Conservation (phyloP, 2,329 filamentous ascomycete genomes). For the Cladobotryum mycophilum region DNA sequence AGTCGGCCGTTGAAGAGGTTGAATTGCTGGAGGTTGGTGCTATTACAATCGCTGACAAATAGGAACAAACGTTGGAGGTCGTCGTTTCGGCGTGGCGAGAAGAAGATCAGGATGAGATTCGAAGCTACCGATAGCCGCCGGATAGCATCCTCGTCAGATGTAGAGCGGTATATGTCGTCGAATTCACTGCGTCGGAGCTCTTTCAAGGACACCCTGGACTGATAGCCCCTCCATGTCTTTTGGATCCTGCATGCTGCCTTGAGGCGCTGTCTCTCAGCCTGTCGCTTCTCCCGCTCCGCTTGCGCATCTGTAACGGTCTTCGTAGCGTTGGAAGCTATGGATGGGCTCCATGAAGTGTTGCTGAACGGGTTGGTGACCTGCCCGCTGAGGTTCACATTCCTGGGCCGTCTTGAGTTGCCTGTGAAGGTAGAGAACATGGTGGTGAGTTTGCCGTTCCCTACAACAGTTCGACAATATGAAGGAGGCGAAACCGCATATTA, state of each 20-base stretch:
- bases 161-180: conserved; percentile 50
- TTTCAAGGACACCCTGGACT: conserved; percentile 52
- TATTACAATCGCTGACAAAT: conserved; percentile 39
- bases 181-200: conserved; percentile 53
- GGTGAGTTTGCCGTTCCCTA: conserved; percentile 7
- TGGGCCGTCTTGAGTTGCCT: conserved; percentile 73
- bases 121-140: conserved; percentile 36
- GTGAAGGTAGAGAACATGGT: conserved; percentile 90
- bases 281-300: conserved; percentile 73
- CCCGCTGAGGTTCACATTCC: conserved; percentile 91
- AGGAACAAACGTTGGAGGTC: conserved; percentile 43
- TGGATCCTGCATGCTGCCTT: conserved; percentile 72
- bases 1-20: conserved; percentile 23
- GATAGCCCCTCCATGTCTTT: conserved; percentile 74
- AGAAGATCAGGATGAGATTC: conserved; percentile 45
- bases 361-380: conserved; percentile 75
- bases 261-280: conserved; percentile 71
- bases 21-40: conserved; percentile 30
- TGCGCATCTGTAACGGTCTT: conserved; percentile 80
- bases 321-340: conserved; percentile 58
- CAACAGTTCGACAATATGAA: neutral
- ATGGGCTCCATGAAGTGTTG: conserved; percentile 51
- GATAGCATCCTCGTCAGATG: conserved; percentile 22
- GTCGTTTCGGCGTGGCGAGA: conserved; percentile 35
- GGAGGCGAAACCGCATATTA: conserved; percentile 1